These are phyloP conservation scores for Logfia minima DNA, from an alignment of 129 eudicot genomes.

Conservation along the genomic window DNA sequence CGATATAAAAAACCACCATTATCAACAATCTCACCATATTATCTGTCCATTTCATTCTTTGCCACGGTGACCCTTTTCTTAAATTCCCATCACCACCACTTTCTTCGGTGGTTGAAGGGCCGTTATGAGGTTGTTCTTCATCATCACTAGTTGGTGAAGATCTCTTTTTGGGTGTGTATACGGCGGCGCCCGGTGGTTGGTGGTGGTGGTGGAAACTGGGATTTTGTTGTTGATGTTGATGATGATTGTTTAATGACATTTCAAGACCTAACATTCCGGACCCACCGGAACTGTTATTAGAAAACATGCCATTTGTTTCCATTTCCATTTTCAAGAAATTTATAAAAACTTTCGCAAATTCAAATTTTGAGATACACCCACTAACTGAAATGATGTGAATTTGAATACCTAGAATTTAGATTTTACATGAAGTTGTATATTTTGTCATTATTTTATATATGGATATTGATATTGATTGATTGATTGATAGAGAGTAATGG, in stretches of 20 bases:
- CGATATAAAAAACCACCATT: constrained; percentile 73
- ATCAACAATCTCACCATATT: constrained; percentile 77
- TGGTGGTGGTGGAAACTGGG: constrained; percentile 43
- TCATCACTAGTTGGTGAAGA: constrained; percentile 64
- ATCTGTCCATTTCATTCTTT: constrained; percentile 96
- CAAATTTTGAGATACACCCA: constrained; percentile 24
- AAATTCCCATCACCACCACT: constrained; percentile 49
- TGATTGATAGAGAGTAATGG: neutral
- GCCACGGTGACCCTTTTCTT: constrained; percentile 78
- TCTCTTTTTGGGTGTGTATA: constrained; percentile 42
- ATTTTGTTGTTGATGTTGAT: constrained; percentile 34
- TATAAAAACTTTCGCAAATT: constrained; percentile 3
- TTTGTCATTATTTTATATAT: neutral
- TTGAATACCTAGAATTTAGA: constrained; percentile 32
- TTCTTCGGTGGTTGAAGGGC: constrained; percentile 42
- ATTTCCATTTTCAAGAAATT: constrained; percentile 23
- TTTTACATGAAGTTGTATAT: neutral
- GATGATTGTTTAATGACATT: constrained; percentile 56
- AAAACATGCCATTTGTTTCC: constrained; percentile 62
- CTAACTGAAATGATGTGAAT: constrained; percentile 1
- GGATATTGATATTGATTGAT: neutral
- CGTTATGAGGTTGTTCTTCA: constrained; percentile 53
- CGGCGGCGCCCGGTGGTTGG: constrained; percentile 48
- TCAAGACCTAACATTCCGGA: constrained; percentile 63
- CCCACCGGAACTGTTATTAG: constrained; percentile 30